Percentiles rank a stretch among this genome's conserved stretches.
Evolutionary conservation across 2,329 filamentous ascomycete species (phyloP).

Genomic region (Septoria linicola): DNA sequence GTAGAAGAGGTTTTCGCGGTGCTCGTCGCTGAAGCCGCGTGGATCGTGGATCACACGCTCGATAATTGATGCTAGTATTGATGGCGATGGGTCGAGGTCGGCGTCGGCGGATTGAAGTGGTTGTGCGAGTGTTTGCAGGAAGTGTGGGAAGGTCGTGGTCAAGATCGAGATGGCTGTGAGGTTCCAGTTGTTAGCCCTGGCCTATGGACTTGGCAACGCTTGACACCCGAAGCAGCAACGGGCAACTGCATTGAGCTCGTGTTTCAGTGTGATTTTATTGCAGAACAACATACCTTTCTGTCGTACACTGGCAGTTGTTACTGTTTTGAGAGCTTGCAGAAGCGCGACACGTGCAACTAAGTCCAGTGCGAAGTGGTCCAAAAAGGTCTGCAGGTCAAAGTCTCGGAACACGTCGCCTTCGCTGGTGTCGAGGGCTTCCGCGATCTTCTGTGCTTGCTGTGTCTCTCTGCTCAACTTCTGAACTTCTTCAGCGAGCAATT

Average conservation of each 20-base stretch:
- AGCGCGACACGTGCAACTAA: slow-evolving; percentile 83
- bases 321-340: slow-evolving; percentile 82
- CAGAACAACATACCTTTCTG: slow-evolving; percentile 67
- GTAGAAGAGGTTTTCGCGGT: slow-evolving; percentile 65
- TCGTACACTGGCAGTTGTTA: slow-evolving; percentile 76
- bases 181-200: slow-evolving; percentile 19
- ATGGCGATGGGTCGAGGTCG: slow-evolving; percentile 64
- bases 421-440: slow-evolving; percentile 84
- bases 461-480: slow-evolving; percentile 77
- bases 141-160: slow-evolving; percentile 72
- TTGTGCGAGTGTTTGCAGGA: slow-evolving; percentile 68
- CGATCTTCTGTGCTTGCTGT: slow-evolving; percentile 84
- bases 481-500: slow-evolving; percentile 78
- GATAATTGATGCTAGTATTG: slow-evolving; percentile 75
- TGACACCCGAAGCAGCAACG: slow-evolving; percentile 3
- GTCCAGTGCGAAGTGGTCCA: slow-evolving; percentile 94
- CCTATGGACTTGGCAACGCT: slow-evolving; percentile 13
- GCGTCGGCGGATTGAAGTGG: slow-evolving; percentile 49
- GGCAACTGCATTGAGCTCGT: slow-evolving; percentile 8
- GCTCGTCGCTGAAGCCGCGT: slow-evolving; percentile 76
- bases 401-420: slow-evolving; percentile 94
- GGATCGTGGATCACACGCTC: slow-evolving; percentile 85
- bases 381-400: slow-evolving; percentile 92
- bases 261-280: background rate
- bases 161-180: slow-evolving; percentile 80